A percentile compares a stretch with the other conserved stretches of the same genome.
Conservation (phyloP, 2,329 filamentous ascomycete genomes). For the Arthrobotrys sinensis region DNA sequence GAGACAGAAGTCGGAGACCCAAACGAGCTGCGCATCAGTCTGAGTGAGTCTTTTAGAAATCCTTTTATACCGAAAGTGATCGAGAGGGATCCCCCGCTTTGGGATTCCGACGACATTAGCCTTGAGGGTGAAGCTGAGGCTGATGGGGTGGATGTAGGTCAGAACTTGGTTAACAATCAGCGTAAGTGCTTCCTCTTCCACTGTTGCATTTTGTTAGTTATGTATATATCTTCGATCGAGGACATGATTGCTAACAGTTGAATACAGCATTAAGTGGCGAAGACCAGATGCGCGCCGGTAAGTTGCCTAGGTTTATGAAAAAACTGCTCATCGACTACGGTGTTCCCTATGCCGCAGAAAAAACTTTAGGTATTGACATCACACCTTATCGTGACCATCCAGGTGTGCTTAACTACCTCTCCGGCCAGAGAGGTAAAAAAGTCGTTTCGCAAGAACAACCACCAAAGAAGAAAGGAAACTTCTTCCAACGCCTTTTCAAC, state of each 20-base stretch:
- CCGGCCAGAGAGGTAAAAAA: neutral
- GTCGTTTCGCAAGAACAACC: neutral
- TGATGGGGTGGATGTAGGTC: neutral
- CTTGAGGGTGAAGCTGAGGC: neutral
- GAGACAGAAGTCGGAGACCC: neutral
- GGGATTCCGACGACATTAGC: neutral
- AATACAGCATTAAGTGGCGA: neutral
- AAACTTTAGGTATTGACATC: neutral
- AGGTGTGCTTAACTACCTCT: neutral
- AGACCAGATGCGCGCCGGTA: constrained; percentile 4
- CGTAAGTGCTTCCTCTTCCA: neutral
- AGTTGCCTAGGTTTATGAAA: neutral
- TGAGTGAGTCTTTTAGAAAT: neutral
- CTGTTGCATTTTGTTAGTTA: neutral
- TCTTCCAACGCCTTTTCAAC: neutral
- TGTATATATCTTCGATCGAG: too few species aligned
- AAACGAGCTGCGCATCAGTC: neutral
- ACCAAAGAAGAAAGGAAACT: neutral
- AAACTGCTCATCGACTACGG: neutral
- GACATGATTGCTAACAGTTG: neutral
- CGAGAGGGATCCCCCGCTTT: neutral
- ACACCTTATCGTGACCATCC: neutral
- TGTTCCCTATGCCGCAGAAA: neutral
- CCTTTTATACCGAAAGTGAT: neutral
- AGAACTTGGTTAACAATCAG: neutral